Evolutionary conservation across 441 rosid species (phyloP), one percentile per base, ranked within the genome.

Genomic region (Flueggea neowawraea): DNA sequence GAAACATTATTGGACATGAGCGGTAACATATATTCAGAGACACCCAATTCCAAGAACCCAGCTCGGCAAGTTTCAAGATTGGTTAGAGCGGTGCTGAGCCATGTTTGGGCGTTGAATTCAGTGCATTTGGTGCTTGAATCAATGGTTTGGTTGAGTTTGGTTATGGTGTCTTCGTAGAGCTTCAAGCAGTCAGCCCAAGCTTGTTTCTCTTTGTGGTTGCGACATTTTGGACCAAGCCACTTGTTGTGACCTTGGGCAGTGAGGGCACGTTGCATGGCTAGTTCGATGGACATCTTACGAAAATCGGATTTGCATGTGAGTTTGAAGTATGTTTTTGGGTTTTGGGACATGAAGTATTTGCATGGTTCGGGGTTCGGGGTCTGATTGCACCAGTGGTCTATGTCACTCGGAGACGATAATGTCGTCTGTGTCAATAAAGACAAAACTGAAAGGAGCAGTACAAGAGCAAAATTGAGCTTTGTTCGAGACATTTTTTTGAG

Each of bases 1-100:
- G 96, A 74, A 55, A 90, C 85, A 73, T 85, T 81, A 72, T 78
- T 80, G 33, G 84, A 65, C 79, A 86, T 84, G 56, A 79, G 80
- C 3, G 91, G 92, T 45, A 82, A 47, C 62, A 80, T 45, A 10
- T 62, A 72, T 58, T 85, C 82, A 0, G 89, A 48, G 28, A 85
- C 85, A 4, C 89, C 83, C 5, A 87, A 80, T 67, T 90, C 93
- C 12, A 53, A 47, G 17, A 84, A 84, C 60, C 98, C 97, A 6
- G 78, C 61, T 36, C 83, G 73, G 64, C 97, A 94, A 0, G 96
- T 90, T 45, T 89, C 95, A 3, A 90, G 74, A 72, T 90, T 85
- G 12, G 98, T 90, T 13, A 87, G 80, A 16, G 97, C 88, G 1
- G 96, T 61, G 69, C 98, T 89, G 31, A 94, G 86, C 98, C 97